These are phyloP conservation scores for Hygrophorus russula DNA, from an alignment of 768 basidiomycete species.

Conservation along the genomic window DNA sequence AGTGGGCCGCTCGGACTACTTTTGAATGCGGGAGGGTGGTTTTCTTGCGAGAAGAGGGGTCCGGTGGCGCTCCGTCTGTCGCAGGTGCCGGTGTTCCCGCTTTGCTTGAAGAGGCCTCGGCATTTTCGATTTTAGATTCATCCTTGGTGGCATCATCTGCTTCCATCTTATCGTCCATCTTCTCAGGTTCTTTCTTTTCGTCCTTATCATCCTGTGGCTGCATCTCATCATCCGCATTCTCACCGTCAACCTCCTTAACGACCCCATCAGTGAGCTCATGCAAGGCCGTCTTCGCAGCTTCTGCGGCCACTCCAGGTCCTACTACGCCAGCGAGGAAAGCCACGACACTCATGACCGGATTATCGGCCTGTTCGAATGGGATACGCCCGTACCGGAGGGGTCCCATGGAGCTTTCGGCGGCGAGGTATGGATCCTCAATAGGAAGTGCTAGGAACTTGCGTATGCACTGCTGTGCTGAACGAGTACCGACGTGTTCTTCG, in stretches of 20 bases:
- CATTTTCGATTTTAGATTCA: constrained; percentile 5
- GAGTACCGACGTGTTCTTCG: constrained; percentile 86
- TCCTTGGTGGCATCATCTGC: constrained; percentile 16
- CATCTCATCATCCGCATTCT: constrained; percentile 21
- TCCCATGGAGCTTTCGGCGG: constrained; percentile 66
- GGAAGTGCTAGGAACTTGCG: constrained; percentile 91
- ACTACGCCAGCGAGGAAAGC: constrained; percentile 94
- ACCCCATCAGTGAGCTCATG: constrained; percentile 66
- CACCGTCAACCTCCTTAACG: constrained; percentile 22
- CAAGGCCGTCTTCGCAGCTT: constrained; percentile 85
- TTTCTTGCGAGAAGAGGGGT: constrained; percentile 22
- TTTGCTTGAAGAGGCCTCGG: constrained; percentile 13
- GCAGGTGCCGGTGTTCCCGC: constrained; percentile 15
- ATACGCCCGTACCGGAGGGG: constrained; percentile 64
- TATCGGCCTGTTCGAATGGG: constrained; percentile 92
- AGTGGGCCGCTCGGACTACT: constrained; percentile 68
- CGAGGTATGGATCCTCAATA: constrained; percentile 90
- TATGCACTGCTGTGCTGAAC: constrained; percentile 91
- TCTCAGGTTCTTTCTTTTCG: constrained; percentile 29
- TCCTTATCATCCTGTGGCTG: constrained; percentile 14
- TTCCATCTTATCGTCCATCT: constrained; percentile 34
- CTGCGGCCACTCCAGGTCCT: constrained; percentile 80
- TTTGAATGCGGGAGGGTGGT: constrained; percentile 55
- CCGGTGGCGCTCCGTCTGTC: constrained; percentile 37
- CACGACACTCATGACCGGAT: constrained; percentile 97